Conservation (phyloP, 208 protist species). For the Trichomonas gallinae region DNA sequence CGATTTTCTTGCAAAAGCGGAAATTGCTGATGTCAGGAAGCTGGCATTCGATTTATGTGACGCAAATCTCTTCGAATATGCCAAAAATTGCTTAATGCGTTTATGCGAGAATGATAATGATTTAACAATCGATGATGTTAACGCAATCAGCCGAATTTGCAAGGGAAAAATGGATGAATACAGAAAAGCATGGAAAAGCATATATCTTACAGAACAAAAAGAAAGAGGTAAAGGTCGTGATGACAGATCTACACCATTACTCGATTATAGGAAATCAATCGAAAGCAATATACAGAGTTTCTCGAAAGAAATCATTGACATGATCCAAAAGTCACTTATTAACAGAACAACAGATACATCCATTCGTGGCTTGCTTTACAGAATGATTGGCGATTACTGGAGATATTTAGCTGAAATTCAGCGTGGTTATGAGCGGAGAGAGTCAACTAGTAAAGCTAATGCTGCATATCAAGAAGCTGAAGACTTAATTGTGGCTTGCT, state of each 20-base stretch:
- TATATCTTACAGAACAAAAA: slow-evolving; percentile 1
- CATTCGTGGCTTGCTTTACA: slow-evolving; percentile 6
- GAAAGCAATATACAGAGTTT: neutral
- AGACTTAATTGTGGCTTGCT: slow-evolving; percentile 15
- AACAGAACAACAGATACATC: neutral
- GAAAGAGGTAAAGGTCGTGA: slow-evolving; percentile 16
- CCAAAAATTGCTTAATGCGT: neutral
- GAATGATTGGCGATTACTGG: slow-evolving; percentile 40
- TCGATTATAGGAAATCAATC: neutral
- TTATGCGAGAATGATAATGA: neutral
- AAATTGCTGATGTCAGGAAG: neutral
- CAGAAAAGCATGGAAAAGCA: neutral
- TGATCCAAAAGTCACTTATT: neutral
- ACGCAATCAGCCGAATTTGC: neutral
- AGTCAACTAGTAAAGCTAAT: neutral
- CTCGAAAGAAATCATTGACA: neutral
- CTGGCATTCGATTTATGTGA: neutral
- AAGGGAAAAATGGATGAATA: neutral
- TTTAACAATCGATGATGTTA: neutral
- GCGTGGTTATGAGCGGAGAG: neutral
- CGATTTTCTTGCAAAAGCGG: neutral
- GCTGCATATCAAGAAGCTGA: slow-evolving; percentile 20
- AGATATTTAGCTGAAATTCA: slow-evolving; percentile 38
- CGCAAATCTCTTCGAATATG: neutral
- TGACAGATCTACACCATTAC: neutral